A percentile compares a stretch with the other conserved stretches of the same genome.
These are phyloP conservation scores for Suillus alpinus DNA, from an alignment of 768 basidiomycete species.

Conservation along the genomic window DNA sequence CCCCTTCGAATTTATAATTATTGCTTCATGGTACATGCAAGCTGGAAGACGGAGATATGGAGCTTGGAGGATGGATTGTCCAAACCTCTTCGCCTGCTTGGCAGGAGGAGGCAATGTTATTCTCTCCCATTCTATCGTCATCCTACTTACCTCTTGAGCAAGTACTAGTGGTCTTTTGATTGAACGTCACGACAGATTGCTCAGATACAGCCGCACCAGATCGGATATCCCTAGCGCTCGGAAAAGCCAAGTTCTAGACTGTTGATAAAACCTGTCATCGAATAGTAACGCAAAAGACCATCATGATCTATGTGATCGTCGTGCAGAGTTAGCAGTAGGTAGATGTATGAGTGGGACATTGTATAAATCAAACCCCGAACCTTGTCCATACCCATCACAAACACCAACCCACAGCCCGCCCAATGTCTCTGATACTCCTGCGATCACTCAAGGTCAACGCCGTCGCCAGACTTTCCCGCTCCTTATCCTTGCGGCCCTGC, in stretches of 20 bases:
- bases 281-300: neutral
- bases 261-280: neutral
- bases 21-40: neutral
- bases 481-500: conserved; percentile 68
- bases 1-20: neutral
- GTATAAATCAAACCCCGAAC: neutral
- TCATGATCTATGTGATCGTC: neutral
- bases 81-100: neutral
- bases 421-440: conserved; percentile 61
- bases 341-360: neutral
- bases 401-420: conserved; percentile 67
- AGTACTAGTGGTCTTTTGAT: neutral
- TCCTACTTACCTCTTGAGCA: too few species aligned
- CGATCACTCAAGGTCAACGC: conserved; percentile 66
- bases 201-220: neutral
- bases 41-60: neutral
- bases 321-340: neutral
- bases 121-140: too few species aligned
- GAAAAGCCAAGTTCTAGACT: neutral
- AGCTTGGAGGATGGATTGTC: neutral
- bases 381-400: conserved; percentile 32
- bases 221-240: neutral
- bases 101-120: neutral
- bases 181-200: neutral
- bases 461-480: conserved; percentile 69